Evolutionary conservation across 2,329 filamentous ascomycete species (phyloP).

Genomic region (Alternaria metachromatica): DNA sequence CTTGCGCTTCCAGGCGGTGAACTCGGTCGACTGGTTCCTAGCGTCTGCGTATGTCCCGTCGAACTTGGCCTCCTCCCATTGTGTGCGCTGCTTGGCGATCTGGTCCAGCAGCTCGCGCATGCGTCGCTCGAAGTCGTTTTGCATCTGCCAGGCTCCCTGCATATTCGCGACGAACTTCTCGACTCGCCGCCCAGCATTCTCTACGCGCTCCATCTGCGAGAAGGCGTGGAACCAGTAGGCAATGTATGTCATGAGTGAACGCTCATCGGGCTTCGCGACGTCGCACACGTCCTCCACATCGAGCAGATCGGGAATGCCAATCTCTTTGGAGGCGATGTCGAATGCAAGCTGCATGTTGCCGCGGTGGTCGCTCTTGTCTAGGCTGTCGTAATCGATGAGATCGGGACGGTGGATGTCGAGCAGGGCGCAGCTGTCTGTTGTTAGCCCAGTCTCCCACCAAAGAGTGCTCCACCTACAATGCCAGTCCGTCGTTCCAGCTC

Average conservation of each 20-base stretch:
- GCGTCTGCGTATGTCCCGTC: constrained; percentile 92
- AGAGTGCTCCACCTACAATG: constrained; percentile 64
- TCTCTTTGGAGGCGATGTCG: constrained; percentile 93
- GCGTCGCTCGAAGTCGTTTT: constrained; percentile 90
- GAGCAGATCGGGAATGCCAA: constrained; percentile 92
- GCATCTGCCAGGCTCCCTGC: constrained; percentile 99
- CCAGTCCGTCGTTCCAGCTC: constrained; percentile 97
- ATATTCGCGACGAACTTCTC: constrained; percentile 99
- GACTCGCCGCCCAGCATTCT: constrained; percentile 93
- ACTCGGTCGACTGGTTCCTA: constrained; percentile 81
- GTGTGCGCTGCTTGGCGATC: constrained; percentile 74
- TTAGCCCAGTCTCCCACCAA: constrained; percentile 6
- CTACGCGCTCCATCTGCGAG: constrained; percentile 97
- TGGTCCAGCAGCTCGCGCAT: constrained; percentile 82
- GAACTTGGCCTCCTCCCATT: constrained; percentile 82
- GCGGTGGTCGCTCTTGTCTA: constrained; percentile 92
- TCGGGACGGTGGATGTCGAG: constrained; percentile 97
- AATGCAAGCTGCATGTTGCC: constrained; percentile 99
- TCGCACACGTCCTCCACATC: constrained; percentile 99
- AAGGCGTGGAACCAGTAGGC: constrained; percentile 99
- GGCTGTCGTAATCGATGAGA: constrained; percentile 91
- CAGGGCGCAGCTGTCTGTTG: constrained; percentile 71
- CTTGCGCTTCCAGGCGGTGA: constrained; percentile 87
- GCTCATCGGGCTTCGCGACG: constrained; percentile 93
- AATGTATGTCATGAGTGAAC: constrained; percentile 98